These are phyloP conservation scores for Neonectria faginata DNA, from an alignment of 2,329 filamentous ascomycete genomes.

Conservation along the genomic window DNA sequence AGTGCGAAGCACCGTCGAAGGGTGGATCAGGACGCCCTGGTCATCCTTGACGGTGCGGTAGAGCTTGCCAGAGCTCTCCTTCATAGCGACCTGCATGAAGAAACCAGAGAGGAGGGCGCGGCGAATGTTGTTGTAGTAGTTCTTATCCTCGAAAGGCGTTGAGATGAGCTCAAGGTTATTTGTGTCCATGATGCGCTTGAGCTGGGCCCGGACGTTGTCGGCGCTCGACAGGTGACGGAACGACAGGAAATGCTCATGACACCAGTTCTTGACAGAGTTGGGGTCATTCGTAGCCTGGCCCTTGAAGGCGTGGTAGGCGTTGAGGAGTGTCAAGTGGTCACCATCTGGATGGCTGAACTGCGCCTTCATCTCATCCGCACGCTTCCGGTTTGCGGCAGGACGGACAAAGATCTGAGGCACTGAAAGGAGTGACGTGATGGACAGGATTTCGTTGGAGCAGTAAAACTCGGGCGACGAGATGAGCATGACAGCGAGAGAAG, in stretches of 20 bases:
- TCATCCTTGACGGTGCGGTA: constrained; percentile 98
- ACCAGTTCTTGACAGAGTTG: constrained; percentile 86
- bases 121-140: constrained; percentile 98
- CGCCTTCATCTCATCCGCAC: constrained; percentile 97
- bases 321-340: constrained; percentile 95
- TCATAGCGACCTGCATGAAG: constrained; percentile 99
- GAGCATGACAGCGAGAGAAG: constrained; percentile 94
- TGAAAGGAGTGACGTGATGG: constrained; percentile 91
- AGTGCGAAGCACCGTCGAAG: constrained; percentile 87
- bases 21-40: constrained; percentile 92
- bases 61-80: constrained; percentile 86
- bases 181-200: constrained; percentile 97
- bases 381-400: constrained; percentile 85
- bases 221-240: constrained; percentile 89
- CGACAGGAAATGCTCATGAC: constrained; percentile 95
- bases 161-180: constrained; percentile 86
- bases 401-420: constrained; percentile 95
- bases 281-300: constrained; percentile 69
- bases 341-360: constrained; percentile 93
- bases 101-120: constrained; percentile 92
- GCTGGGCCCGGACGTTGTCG: constrained; percentile 91
- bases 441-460: constrained; percentile 98
- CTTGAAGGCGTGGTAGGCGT: constrained; percentile 99
- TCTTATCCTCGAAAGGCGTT: constrained; percentile 92
- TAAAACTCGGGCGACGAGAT: constrained; percentile 98